Conservation (phyloP, 345 rosid genomes). For the Sapria himalayana region DNA sequence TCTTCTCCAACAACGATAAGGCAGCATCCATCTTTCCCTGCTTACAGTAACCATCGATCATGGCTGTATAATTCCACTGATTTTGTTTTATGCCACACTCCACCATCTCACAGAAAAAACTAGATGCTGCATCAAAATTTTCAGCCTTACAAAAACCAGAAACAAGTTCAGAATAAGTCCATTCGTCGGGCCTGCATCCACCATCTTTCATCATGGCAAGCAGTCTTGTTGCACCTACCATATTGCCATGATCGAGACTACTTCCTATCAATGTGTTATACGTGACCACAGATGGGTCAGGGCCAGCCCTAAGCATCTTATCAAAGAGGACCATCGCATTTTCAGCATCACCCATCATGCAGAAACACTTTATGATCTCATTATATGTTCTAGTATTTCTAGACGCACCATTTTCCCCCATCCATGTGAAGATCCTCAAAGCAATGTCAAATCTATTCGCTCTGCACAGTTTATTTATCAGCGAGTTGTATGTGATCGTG, state of each 20-base stretch:
- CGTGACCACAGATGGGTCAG: constrained; percentile 28
- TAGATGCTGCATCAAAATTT: constrained; percentile 22
- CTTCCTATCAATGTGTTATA: constrained; percentile 29
- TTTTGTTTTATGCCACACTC: constrained; percentile 24
- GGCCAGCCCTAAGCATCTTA: constrained; percentile 26
- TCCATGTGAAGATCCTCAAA: constrained; percentile 24
- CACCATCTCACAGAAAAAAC: constrained; percentile 23
- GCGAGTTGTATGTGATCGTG: constrained; percentile 29
- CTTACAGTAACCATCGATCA: constrained; percentile 44
- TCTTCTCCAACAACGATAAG: constrained; percentile 23
- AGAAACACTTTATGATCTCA: constrained; percentile 24
- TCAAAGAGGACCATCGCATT: constrained; percentile 29
- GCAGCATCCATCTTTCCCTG: constrained; percentile 32
- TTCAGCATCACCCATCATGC: constrained; percentile 20
- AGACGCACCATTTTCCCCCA: constrained; percentile 16
- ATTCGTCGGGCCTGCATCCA: constrained; percentile 25
- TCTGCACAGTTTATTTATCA: constrained; percentile 26
- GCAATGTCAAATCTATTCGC: constrained; percentile 19
- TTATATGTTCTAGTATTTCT: constrained; percentile 24
- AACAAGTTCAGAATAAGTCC: constrained; percentile 43
- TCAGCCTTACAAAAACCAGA: constrained; percentile 34
- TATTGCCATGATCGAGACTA: constrained; percentile 20
- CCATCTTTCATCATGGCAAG: constrained; percentile 26
- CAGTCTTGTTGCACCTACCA: constrained; percentile 25
- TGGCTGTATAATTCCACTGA: constrained; percentile 29